Base-by-base conservation (phyloP, 1,284 basidiomycete species). In the Leccinum griseonigrum region DNA sequence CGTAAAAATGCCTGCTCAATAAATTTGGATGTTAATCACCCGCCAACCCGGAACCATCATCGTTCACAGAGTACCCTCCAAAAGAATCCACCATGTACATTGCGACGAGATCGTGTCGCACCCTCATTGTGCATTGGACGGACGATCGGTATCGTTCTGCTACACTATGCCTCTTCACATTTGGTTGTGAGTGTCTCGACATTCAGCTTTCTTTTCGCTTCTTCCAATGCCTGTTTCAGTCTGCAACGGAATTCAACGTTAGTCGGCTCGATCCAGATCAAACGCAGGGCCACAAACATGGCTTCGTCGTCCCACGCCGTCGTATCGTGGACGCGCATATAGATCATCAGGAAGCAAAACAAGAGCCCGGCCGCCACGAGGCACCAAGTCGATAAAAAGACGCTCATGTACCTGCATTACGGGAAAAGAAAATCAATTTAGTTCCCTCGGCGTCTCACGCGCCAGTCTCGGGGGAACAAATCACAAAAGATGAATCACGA, bases 291-390 rank as follows among this genome's bases (percentile, higher is more conserved):
- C 34, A 56, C 64, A 10, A 38, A 68, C 70, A 70, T 61, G 0
- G 57, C 5, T 63, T 75, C 74, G 34, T 76, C 74, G 29, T 69
- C 68, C 14, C 71, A 46, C 36, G 68, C 64, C 0, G 74, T 75
- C 55, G 68, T 69, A 50, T 74, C 66, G 56, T 70, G 69, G 43
- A 75, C 70, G 22, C 74, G 71, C 40, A 58, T 56, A 57, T 71
- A 71, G 26, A 76, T 65, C 73, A 76, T 76, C 3, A 74, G 75
- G 16, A 75, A 59, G 9, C 71, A 68, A 28, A 69, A 71, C 46
- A 74, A 9, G 26, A 76, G 68, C 7, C 75, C 71, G 0, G 51
- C 73, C 14, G 56, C 65, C 13, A 70, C 64, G 11, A 76, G 65
- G 13, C 63, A 65, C 75, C 75, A 76, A 8, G 75, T 75, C 11